These are phyloP conservation scores for Penicillium griseofulvum DNA, from an alignment of 2,329 filamentous ascomycete species.

Conservation along the genomic window DNA sequence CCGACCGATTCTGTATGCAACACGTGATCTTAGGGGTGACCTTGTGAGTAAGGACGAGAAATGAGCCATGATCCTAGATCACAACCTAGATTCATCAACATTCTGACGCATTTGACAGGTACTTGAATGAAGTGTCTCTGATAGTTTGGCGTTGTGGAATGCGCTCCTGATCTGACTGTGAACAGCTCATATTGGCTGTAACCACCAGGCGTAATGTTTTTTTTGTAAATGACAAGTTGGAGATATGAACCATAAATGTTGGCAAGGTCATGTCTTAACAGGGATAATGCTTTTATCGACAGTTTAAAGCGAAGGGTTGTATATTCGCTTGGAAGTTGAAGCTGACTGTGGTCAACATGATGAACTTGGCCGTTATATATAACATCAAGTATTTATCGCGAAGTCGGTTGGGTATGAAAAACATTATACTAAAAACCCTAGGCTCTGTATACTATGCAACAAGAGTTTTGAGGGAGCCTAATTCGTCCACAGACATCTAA, in stretches of 20 bases:
- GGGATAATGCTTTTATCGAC: no score
- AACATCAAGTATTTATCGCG: background rate
- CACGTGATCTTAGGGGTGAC: slow-evolving; percentile 18
- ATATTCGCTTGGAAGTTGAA: background rate
- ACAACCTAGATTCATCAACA: slow-evolving; percentile 14
- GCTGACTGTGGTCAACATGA: background rate
- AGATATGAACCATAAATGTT: background rate
- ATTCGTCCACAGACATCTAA: background rate
- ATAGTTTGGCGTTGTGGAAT: background rate
- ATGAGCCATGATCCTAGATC: background rate
- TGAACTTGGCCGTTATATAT: background rate
- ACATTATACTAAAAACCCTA: background rate
- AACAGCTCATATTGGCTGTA: background rate
- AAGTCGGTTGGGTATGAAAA: no score
- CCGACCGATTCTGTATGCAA: background rate
- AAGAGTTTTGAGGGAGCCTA: no score
- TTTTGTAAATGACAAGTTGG: background rate
- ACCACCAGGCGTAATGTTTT: background rate
- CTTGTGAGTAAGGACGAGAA: slow-evolving; percentile 15
- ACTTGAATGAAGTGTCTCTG: slow-evolving; percentile 6
- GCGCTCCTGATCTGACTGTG: background rate
- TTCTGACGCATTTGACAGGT: slow-evolving; percentile 9
- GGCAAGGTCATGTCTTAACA: background rate
- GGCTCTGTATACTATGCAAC: background rate
- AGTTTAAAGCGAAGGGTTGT: no score